These are phyloP conservation scores for Paramecium sexaurelia DNA, from an alignment of 73 alveolate species.

Conservation along the genomic window DNA sequence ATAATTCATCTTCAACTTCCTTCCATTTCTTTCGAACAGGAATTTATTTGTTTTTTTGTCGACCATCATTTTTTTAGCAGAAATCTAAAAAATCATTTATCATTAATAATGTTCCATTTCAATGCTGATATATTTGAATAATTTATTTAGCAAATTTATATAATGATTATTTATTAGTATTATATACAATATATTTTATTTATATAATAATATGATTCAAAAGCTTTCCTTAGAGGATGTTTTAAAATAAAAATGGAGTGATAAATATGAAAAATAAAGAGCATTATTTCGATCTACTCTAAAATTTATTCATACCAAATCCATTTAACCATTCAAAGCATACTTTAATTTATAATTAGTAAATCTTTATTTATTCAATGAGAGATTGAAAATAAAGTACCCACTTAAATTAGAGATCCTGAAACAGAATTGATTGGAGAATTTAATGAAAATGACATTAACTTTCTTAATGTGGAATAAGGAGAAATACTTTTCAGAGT, in stretches of 20 bases:
- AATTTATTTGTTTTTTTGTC: background rate
- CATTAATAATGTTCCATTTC: background rate
- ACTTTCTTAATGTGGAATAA: background rate
- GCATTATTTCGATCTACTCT: conserved; percentile 19
- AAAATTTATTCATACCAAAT: conserved; percentile 12
- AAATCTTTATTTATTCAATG: background rate
- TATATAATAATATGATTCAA: background rate
- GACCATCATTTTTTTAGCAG: background rate
- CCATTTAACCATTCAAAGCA: background rate
- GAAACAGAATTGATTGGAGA: conserved; percentile 28
- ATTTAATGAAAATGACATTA: background rate
- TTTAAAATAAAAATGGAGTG: conserved; percentile 23
- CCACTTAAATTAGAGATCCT: conserved; percentile 33
- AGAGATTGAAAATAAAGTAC: conserved; percentile 36
- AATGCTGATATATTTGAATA: background rate
- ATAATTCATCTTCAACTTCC: conserved; percentile 1
- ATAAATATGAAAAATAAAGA: conserved; percentile 15
- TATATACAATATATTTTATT: background rate
- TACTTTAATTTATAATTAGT: conserved; percentile 51
- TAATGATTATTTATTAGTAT: background rate
- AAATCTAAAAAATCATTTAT: background rate
- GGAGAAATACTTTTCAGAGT: background rate
- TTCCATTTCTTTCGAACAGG: background rate
- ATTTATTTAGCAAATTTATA: background rate
- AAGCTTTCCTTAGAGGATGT: background rate